phyloP scores from a whole-genome alignment of 1,139 yeast species.

The Hyphopichia pseudoburtonii region DNA sequence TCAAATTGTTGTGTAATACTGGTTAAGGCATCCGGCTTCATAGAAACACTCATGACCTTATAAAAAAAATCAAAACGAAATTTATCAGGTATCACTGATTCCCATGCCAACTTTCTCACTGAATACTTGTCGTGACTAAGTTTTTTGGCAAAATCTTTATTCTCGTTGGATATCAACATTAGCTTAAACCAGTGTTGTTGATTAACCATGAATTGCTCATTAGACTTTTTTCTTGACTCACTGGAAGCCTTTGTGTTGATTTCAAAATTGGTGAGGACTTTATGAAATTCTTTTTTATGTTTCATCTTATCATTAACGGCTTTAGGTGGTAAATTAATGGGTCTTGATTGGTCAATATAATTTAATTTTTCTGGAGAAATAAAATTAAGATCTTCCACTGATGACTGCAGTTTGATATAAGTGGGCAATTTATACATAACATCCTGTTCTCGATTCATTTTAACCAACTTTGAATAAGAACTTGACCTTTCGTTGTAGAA shows the following conservation, averaged over 20 bases:
- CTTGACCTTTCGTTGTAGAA: conserved; percentile 39
- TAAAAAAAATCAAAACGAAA: conserved; percentile 30
- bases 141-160: conserved; percentile 25
- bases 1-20: conserved; percentile 18
- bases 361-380: conserved; percentile 44
- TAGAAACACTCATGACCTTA: conserved; percentile 21
- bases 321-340: conserved; percentile 49
- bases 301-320: conserved; percentile 31
- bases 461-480: conserved; percentile 33
- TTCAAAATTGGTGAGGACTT: conserved; percentile 33
- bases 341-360: conserved; percentile 44
- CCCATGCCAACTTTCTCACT: conserved; percentile 41
- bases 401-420: conserved; percentile 40
- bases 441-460: conserved; percentile 33
- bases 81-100: conserved; percentile 31
- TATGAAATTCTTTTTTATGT: conserved; percentile 41
- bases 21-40: conserved; percentile 16
- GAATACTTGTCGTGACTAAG: conserved; percentile 29
- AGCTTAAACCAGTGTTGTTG: conserved; percentile 31
- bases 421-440: conserved; percentile 40
- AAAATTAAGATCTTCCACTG: conserved; percentile 41
- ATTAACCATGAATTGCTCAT: conserved; percentile 16
- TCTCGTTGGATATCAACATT: conserved; percentile 15
- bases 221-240: conserved; percentile 21
- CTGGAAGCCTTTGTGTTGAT: conserved; percentile 19